Evolutionary conservation across 2,329 filamentous ascomycete species (phyloP).

Genomic region (Cryphonectria naterciae): DNA sequence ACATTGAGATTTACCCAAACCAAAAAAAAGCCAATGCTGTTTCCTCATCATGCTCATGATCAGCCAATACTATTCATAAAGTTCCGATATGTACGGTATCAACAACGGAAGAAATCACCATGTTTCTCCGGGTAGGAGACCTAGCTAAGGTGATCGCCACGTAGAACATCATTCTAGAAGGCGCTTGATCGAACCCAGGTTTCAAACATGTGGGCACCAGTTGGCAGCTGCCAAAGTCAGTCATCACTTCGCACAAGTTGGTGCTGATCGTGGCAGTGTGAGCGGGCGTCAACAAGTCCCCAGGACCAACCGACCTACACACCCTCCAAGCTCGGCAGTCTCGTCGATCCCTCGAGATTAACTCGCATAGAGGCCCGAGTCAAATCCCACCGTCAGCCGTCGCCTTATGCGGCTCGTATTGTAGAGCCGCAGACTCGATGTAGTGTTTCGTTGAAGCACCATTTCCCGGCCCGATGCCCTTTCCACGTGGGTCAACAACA

Average conservation of each 20-base stretch:
- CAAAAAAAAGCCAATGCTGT: background rate
- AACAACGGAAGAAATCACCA: background rate
- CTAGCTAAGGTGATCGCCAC: background rate
- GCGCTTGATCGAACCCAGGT: background rate
- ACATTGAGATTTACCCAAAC: background rate
- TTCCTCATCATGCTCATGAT: background rate
- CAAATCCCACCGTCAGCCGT: background rate
- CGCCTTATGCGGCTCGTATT: background rate
- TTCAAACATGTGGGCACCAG: background rate
- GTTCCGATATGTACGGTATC: background rate
- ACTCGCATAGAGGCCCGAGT: background rate
- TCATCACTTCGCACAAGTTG: background rate
- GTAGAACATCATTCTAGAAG: constrained; percentile 1
- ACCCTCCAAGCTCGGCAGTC: background rate
- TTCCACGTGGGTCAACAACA: background rate
- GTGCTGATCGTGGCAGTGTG: background rate
- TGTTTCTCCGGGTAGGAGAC: background rate
- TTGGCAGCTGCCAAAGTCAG: constrained; percentile 2
- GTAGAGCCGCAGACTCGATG: background rate
- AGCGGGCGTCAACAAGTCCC: background rate
- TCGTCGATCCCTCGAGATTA: background rate
- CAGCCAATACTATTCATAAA: background rate
- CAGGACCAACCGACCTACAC: background rate
- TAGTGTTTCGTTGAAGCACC: background rate
- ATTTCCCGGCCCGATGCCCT: background rate